Evolutionary conservation across 192 early-diverging fungal genomes (phyloP).

Genomic region (Cladochytrium replicatum): DNA sequence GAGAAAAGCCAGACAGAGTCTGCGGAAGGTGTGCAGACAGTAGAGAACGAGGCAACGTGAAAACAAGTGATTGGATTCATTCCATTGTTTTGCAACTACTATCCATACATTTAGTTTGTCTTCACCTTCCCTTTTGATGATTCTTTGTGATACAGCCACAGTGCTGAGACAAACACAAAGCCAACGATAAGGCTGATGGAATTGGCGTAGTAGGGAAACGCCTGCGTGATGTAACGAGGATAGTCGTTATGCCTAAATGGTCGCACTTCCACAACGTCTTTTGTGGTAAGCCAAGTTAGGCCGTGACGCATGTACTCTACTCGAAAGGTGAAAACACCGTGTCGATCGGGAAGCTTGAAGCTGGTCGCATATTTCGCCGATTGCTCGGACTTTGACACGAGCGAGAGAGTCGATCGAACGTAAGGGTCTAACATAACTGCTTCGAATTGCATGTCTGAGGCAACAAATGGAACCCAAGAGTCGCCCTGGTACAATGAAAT

Average conservation of each 20-base stretch:
- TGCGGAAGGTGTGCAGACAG: too few relatives aligned
- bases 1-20: too few relatives aligned
- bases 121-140: too few relatives aligned
- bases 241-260: slow-evolving; percentile 96
- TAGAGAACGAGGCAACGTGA: too few relatives aligned
- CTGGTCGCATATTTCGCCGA: slow-evolving; percentile 27
- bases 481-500: slow-evolving; percentile 68
- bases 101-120: too few relatives aligned
- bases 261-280: slow-evolving; percentile 71
- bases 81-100: too few relatives aligned
- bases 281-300: slow-evolving; percentile 57
- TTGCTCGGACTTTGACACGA: slow-evolving; percentile 12
- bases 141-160: slow-evolving; percentile 64
- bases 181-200: slow-evolving; percentile 72
- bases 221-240: slow-evolving; percentile 79
- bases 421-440: slow-evolving; percentile 97
- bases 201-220: slow-evolving; percentile 92
- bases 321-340: slow-evolving; percentile 95
- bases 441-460: slow-evolving; percentile 80
- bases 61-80: too few relatives aligned
- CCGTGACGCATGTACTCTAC: slow-evolving; percentile 87
- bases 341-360: slow-evolving; percentile 80
- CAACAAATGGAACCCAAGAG: slow-evolving; percentile 74
- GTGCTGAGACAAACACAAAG: slow-evolving; percentile 69
- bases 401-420: slow-evolving; percentile 55